A percentile compares a stretch with the other conserved stretches of the same genome.
phyloP scores from a whole-genome alignment of 1,284 basidiomycete species.

The Peniophora sp. region DNA sequence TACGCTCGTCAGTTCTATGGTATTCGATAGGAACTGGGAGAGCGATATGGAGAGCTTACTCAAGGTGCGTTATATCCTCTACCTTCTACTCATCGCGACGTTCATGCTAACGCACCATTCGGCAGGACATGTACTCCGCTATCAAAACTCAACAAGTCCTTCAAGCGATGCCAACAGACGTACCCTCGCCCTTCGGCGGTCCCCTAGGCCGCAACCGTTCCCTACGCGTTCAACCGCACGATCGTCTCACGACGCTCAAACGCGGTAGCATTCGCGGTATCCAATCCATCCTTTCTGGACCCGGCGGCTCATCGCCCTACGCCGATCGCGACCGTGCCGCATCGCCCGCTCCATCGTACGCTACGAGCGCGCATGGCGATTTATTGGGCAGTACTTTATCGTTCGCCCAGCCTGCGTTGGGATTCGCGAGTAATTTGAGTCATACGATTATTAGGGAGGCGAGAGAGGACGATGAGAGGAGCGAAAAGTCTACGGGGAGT shows the following conservation, averaged over 20 bases:
- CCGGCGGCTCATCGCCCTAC: constrained; percentile 41
- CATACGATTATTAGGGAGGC: constrained; percentile 94
- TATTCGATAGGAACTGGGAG: constrained; percentile 72
- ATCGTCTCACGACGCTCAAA: constrained; percentile 74
- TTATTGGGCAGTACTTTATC: constrained; percentile 26
- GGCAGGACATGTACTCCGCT: constrained; percentile 89
- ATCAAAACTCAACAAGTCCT: constrained; percentile 89
- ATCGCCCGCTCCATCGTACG: constrained; percentile 84
- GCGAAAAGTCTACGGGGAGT: constrained; percentile 54
- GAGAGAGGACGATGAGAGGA: constrained; percentile 84
- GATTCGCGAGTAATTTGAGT: constrained; percentile 92
- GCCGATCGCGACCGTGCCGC: constrained; percentile 63
- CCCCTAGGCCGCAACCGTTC: constrained; percentile 62
- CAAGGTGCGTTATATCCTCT: constrained; percentile 46
- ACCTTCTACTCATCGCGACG: constrained; percentile 5
- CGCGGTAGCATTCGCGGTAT: constrained; percentile 85
- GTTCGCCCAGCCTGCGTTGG: constrained; percentile 76
- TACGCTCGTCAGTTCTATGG: constrained; percentile 24
- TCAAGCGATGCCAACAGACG: constrained; percentile 52
- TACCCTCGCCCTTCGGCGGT: constrained; percentile 46
- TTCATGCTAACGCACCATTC: background rate
- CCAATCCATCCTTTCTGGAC: constrained; percentile 65
- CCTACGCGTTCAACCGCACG: constrained; percentile 49
- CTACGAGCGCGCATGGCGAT: constrained; percentile 76
- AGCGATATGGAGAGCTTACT: constrained; percentile 77